These are phyloP conservation scores for Eimeria falciformis DNA, from an alignment of 169 alveolate genomes.

Conservation along the genomic window DNA sequence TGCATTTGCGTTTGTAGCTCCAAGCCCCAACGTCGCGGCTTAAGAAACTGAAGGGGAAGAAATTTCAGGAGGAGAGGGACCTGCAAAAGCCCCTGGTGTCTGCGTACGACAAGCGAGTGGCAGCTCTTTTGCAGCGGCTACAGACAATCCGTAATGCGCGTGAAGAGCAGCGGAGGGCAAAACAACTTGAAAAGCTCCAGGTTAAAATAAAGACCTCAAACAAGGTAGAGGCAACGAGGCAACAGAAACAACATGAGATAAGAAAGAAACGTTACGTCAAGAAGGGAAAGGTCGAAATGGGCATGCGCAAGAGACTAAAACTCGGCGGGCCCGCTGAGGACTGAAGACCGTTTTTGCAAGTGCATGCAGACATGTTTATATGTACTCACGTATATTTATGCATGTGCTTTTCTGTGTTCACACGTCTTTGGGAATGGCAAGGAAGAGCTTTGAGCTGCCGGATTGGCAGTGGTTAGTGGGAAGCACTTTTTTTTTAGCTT, in stretches of 20 bases:
- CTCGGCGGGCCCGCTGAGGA: neutral
- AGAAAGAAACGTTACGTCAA: slow-evolving; percentile 65
- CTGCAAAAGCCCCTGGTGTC: slow-evolving; percentile 64
- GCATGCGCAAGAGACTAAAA: slow-evolving; percentile 65
- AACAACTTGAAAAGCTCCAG: slow-evolving; percentile 73
- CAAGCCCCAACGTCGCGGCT: slow-evolving; percentile 23
- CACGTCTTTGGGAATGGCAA: too few species aligned
- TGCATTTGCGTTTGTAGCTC: neutral
- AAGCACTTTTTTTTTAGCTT: too few species aligned
- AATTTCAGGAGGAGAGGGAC: slow-evolving; percentile 9
- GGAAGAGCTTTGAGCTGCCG: too few species aligned
- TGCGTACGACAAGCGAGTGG: slow-evolving; percentile 70
- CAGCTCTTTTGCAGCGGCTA: slow-evolving; percentile 61
- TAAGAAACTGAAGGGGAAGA: slow-evolving; percentile 35
- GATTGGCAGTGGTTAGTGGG: too few species aligned
- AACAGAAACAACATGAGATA: slow-evolving; percentile 2
- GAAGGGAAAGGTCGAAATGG: slow-evolving; percentile 52
- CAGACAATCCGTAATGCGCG: slow-evolving; percentile 74
- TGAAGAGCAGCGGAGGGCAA: slow-evolving; percentile 70
- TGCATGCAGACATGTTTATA: neutral
- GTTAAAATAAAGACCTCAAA: slow-evolving; percentile 66
- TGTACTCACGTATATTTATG: too few species aligned
- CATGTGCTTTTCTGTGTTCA: too few species aligned
- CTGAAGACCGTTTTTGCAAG: neutral
- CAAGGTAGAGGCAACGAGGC: slow-evolving; percentile 57